These are phyloP conservation scores for Monosporozyma aerobia DNA, from an alignment of 805 yeast genomes.

Conservation along the genomic window DNA sequence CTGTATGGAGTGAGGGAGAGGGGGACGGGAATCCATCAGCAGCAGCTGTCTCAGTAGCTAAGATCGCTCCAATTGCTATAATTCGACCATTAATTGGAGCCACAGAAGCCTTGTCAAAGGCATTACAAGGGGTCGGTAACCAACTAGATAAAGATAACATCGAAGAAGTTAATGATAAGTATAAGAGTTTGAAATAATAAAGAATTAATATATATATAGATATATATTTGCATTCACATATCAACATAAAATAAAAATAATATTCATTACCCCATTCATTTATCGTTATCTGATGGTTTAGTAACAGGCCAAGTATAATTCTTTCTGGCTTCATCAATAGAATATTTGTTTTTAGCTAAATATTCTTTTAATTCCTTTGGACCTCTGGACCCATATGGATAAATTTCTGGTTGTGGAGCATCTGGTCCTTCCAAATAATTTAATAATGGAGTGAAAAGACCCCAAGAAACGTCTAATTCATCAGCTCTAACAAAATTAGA, in stretches of 20 bases:
- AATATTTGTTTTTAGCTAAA: conserved; percentile 62
- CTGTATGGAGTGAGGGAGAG: conserved; percentile 40
- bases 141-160: conserved; percentile 62
- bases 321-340: conserved; percentile 45
- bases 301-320: conserved; percentile 90
- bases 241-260: not conserved
- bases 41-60: conserved; percentile 58
- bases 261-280: not conserved
- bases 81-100: conserved; percentile 87
- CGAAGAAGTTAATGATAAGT: conserved; percentile 55
- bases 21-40: conserved; percentile 47
- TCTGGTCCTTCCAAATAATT: conserved; percentile 64
- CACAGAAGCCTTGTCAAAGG: conserved; percentile 77
- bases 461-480: conserved; percentile 91
- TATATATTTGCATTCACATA: not conserved
- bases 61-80: conserved; percentile 71
- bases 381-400: conserved; percentile 89
- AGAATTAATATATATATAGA: not conserved
- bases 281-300: conserved; percentile 29
- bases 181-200: conserved; percentile 31
- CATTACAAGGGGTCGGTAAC: conserved; percentile 76
- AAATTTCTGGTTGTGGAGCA: conserved; percentile 56
- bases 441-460: conserved; percentile 83
- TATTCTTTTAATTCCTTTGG: conserved; percentile 58
- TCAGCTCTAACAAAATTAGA: conserved; percentile 97